Evolutionary conservation across 164 flowering plant genomes (phyloP).

Genomic region (Aristolochia californica): DNA sequence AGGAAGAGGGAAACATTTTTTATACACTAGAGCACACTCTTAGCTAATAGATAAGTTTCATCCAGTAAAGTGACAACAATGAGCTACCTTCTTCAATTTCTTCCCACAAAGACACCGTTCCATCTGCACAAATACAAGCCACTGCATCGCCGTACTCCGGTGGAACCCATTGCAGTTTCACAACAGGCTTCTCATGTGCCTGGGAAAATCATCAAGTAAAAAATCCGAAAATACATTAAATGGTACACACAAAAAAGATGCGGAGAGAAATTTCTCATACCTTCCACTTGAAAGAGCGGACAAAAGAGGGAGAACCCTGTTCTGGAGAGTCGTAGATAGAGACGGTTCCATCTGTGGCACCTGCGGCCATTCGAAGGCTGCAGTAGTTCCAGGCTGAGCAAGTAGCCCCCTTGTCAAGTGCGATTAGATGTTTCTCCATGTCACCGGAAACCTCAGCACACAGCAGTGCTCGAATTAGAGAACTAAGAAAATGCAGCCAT

Average conservation of each 20-base stretch:
- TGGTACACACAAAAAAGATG: background rate
- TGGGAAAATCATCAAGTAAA: conserved; percentile 12
- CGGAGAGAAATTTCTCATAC: conserved; percentile 19
- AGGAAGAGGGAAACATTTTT: background rate
- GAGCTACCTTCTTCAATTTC: conserved; percentile 61
- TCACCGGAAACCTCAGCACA: background rate
- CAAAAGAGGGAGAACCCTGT: conserved; percentile 41
- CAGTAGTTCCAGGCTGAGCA: conserved; percentile 84
- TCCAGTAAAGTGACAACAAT: background rate
- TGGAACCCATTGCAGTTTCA: conserved; percentile 76
- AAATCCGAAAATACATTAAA: background rate
- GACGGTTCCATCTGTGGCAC: conserved; percentile 55
- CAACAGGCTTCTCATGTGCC: conserved; percentile 42
- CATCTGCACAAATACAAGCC: conserved; percentile 69
- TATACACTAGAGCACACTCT: too few species aligned
- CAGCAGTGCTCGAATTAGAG: too few species aligned
- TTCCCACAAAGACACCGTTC: conserved; percentile 72
- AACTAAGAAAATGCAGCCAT: too few species aligned
- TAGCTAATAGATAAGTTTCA: too few species aligned
- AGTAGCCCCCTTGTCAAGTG: conserved; percentile 46
- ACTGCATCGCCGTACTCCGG: conserved; percentile 88
- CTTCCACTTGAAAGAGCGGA: conserved; percentile 36
- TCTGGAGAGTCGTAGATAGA: conserved; percentile 52
- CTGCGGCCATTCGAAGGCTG: conserved; percentile 65
- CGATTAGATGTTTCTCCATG: conserved; percentile 57